A percentile compares a stretch with the other conserved stretches of the same genome.
Evolutionary conservation across 2,329 filamentous ascomycete genomes (phyloP).

Genomic region (Rhinocladiella similis): DNA sequence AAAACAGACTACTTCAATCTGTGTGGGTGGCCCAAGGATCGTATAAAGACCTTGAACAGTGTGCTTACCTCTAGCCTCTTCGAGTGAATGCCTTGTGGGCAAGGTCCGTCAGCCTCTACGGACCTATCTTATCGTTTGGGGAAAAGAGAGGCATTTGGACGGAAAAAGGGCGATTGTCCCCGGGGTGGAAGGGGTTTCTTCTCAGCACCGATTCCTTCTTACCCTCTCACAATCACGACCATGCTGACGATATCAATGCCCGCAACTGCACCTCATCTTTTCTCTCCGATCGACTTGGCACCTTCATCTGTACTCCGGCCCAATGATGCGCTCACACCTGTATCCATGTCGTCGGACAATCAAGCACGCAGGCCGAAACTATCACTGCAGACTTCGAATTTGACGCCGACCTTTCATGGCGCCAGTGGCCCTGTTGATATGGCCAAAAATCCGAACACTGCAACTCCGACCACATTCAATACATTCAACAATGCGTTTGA

Average conservation of each 20-base stretch:
- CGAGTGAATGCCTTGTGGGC: background rate
- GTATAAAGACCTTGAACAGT: background rate
- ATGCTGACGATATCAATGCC: slow-evolving; percentile 22
- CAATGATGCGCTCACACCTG: slow-evolving; percentile 1
- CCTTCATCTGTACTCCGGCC: slow-evolving; percentile 7
- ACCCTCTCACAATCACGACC: background rate
- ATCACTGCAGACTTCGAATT: slow-evolving; percentile 58
- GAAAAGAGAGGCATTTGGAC: background rate
- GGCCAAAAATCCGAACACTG: slow-evolving; percentile 27
- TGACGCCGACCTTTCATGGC: slow-evolving; percentile 54
- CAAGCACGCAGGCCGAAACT: slow-evolving; percentile 55
- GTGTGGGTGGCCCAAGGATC: background rate
- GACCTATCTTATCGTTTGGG: background rate
- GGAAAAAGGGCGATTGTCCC: background rate
- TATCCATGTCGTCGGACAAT: slow-evolving; percentile 27
- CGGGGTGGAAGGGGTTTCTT: slow-evolving; percentile 8
- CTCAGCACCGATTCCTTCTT: background rate
- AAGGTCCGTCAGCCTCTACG: background rate
- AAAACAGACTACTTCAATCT: background rate
- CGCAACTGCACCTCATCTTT: slow-evolving; percentile 13
- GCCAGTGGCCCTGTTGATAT: slow-evolving; percentile 44
- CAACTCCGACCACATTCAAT: slow-evolving; percentile 62
- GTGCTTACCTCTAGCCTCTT: background rate
- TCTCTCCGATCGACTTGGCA: slow-evolving; percentile 9
- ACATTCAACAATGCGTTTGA: slow-evolving; percentile 64